phyloP scores from a whole-genome alignment of 1,284 basidiomycete species.

The Tilletiaria anomala region DNA sequence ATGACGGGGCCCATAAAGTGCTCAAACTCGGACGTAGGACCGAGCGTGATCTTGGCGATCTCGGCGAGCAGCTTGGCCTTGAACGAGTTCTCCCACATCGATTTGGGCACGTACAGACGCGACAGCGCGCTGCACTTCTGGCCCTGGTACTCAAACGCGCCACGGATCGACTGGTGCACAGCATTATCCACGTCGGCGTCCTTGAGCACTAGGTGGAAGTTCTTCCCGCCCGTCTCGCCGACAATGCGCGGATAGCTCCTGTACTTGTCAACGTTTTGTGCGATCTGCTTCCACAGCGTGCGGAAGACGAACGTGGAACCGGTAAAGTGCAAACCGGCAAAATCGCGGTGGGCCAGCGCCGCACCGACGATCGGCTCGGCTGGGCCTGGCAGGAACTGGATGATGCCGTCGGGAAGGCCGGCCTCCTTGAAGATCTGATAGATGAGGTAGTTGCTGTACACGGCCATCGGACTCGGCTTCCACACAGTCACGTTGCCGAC shows the following conservation, averaged over 20 bases:
- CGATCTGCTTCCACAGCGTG: constrained; percentile 94
- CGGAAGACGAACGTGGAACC: constrained; percentile 74
- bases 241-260: constrained; percentile 88
- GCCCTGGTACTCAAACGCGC: constrained; percentile 91
- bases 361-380: constrained; percentile 28
- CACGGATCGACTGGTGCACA: constrained; percentile 73
- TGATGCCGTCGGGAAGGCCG: constrained; percentile 80
- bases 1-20: constrained; percentile 96
- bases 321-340: constrained; percentile 89
- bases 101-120: constrained; percentile 70
- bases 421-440: constrained; percentile 87
- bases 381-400: constrained; percentile 75
- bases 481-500: constrained; percentile 91
- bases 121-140: constrained; percentile 96
- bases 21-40: constrained; percentile 58
- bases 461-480: constrained; percentile 93
- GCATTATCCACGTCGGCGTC: constrained; percentile 76
- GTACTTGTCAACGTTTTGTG: constrained; percentile 52
- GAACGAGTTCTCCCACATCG: constrained; percentile 70
- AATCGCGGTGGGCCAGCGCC: constrained; percentile 54
- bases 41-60: constrained; percentile 70
- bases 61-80: constrained; percentile 63
- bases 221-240: constrained; percentile 85
- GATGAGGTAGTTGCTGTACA: constrained; percentile 84
- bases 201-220: constrained; percentile 86